Percentiles rank a stretch among this genome's conserved stretches.
These are phyloP conservation scores for Candida corydali DNA, from an alignment of 805 yeast species.

Conservation along the genomic window DNA sequence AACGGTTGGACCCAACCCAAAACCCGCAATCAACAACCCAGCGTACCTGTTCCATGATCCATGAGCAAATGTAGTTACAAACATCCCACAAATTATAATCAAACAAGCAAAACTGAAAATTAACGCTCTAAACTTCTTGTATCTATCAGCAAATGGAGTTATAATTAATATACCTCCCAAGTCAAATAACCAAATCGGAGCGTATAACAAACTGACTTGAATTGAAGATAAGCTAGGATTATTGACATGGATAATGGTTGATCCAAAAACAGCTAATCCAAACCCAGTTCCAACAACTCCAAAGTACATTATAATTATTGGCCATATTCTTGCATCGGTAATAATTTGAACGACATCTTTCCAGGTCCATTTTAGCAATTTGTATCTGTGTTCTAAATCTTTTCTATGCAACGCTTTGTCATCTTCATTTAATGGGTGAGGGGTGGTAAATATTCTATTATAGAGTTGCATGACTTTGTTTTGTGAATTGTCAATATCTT, in stretches of 20 bases:
- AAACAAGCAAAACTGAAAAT: slow-evolving; percentile 60
- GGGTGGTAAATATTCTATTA: slow-evolving; percentile 24
- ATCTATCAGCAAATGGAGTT: slow-evolving; percentile 78
- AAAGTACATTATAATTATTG: slow-evolving; percentile 80
- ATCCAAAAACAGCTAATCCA: slow-evolving; percentile 81
- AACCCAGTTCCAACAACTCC: slow-evolving; percentile 92
- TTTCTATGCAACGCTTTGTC: slow-evolving; percentile 54
- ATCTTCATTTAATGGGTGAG: slow-evolving; percentile 47
- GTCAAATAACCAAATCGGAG: slow-evolving; percentile 90
- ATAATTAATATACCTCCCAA: slow-evolving; percentile 66
- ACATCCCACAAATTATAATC: slow-evolving; percentile 69
- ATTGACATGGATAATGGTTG: slow-evolving; percentile 65
- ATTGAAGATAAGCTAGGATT: slow-evolving; percentile 63
- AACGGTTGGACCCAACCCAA: slow-evolving; percentile 87
- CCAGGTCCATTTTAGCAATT: slow-evolving; percentile 50
- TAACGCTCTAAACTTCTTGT: slow-evolving; percentile 52
- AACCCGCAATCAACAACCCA: slow-evolving; percentile 78
- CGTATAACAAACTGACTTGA: slow-evolving; percentile 69
- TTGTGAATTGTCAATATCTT: slow-evolving; percentile 4
- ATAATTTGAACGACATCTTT: slow-evolving; percentile 53
- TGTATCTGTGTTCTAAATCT: slow-evolving; percentile 57
- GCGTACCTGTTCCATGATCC: slow-evolving; percentile 75
- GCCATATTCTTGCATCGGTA: slow-evolving; percentile 70
- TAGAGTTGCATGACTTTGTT: slow-evolving; percentile 17
- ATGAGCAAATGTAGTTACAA: slow-evolving; percentile 71